Evolutionary conservation across 2,329 filamentous ascomycete genomes (phyloP).

Genomic region (Parasarocladium wereldwijsianum): DNA sequence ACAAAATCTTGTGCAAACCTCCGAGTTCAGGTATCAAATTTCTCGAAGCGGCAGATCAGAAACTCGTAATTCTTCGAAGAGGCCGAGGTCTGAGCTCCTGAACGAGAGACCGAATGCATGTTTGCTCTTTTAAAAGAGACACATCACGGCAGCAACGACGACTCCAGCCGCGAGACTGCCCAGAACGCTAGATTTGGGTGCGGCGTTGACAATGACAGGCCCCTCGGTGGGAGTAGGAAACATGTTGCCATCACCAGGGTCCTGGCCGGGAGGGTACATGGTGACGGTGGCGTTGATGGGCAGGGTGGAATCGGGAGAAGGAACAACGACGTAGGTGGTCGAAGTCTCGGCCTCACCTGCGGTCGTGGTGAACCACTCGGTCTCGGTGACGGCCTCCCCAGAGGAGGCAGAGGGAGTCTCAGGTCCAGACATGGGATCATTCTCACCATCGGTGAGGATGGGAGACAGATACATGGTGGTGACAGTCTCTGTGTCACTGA

Average conservation of each 20-base stretch:
- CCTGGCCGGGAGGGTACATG: conserved; percentile 12
- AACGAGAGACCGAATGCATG: no score
- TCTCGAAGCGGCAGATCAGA: no score
- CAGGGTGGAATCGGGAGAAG: conserved; percentile 12
- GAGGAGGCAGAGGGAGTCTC: conserved; percentile 1
- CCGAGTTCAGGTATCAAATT: no score
- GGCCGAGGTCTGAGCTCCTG: no score
- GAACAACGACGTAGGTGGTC: conserved; percentile 18
- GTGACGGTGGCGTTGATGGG: conserved; percentile 15
- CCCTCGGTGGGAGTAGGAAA: conserved; percentile 8
- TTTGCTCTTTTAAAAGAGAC: conserved; percentile 4
- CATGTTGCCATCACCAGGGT: conserved; percentile 6
- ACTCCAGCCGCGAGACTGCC: not conserved
- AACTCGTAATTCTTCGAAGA: no score
- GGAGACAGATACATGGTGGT: no score
- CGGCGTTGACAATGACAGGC: conserved; percentile 17
- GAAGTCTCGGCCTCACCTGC: conserved; percentile 12
- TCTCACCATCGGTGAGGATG: conserved; percentile 8
- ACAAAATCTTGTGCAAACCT: no score
- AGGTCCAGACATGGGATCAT: not conserved
- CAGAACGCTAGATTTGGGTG: conserved; percentile 1
- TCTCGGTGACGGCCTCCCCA: conserved; percentile 8
- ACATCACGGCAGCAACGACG: conserved; percentile 17
- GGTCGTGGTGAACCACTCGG: conserved; percentile 16
- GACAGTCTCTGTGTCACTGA: conserved; percentile 7